Base-by-base conservation (phyloP, 116 monocot genomes). In the Papilionanthe hybrid region DNA sequence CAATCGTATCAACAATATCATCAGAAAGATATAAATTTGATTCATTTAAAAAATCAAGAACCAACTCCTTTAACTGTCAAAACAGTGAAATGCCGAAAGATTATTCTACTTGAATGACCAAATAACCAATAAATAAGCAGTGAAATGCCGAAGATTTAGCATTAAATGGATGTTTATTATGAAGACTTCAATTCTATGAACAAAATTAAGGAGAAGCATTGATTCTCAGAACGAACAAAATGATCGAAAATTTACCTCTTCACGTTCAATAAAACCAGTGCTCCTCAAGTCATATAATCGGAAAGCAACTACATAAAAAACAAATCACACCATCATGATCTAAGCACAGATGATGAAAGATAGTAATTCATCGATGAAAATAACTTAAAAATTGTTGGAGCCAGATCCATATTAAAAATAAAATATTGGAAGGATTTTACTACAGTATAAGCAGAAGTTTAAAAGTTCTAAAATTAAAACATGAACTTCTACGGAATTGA, bases 21-120 rank as follows among this genome's bases (percentile, higher is more conserved):
- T 93, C 89, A 42, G 93, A 93, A 65, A 96, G 84, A 42, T 11
- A 37, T 17, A 96, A 78, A 77, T 96, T 90, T 60, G 96, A 93
- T 82, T 96, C 96, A 74, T 86, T 90, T 5, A 92, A 78, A 48
- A 96, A 80, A 75, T 93, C 93, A 55, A 92, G 43, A 3, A 92
- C 96, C 96, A 96, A 90, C 76, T 93, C 93, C 77, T 92, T 92
- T 79, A 96, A 81, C 93, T 96, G 86, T 82, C 13, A 80, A 45
- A 77, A 20, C 18, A 77, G 63, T 4, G 45, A 78, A 10, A 75
- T 50, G 57, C 10, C 10, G 20, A 7, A 29, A 65, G 7, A 25
- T 67, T 71, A 67, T 13, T 50, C 29, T 30, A 27, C 3, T 66
- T 23, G 29, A 79, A 32, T 68, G n/a, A 50, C 30, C 4, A 72